phyloP scores from a whole-genome alignment of 2,329 filamentous ascomycete species.

The Xylogone sp. region DNA sequence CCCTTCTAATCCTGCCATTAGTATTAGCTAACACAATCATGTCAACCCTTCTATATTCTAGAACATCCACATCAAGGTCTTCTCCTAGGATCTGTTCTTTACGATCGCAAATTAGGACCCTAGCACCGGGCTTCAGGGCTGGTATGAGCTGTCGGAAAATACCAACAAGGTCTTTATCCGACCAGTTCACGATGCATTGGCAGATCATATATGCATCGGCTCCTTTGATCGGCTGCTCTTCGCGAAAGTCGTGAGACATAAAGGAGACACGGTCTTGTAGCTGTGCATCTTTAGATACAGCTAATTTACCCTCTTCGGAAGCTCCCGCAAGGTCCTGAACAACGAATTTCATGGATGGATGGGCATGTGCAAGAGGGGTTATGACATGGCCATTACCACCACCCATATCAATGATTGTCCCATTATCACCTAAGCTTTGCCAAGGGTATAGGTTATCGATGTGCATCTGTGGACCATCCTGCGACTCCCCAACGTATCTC shows the following conservation, averaged over 20 bases:
- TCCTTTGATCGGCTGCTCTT: constrained; percentile 32
- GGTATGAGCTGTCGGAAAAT: constrained; percentile 15
- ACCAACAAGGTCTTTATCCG: constrained; percentile 9
- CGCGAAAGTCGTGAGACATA: constrained; percentile 34
- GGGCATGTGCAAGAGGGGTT: constrained; percentile 18
- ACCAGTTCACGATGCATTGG: constrained; percentile 28
- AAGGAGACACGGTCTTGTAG: constrained; percentile 6
- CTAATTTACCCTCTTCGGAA: not conserved
- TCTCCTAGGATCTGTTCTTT: not conserved
- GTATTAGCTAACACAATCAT: constrained; percentile 29
- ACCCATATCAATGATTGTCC: constrained; percentile 23
- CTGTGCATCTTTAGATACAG: not conserved
- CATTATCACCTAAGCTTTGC: constrained; percentile 18
- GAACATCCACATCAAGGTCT: not conserved
- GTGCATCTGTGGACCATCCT: not conserved
- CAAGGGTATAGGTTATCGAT: constrained; percentile 13
- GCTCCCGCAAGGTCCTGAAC: constrained; percentile 17
- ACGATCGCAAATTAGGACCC: constrained; percentile 6
- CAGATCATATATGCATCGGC: constrained; percentile 30
- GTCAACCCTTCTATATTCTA: constrained; percentile 15
- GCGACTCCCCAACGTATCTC: not conserved
- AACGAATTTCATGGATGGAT: constrained; percentile 22
- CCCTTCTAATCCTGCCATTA: constrained; percentile 29
- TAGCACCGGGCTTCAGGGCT: constrained; percentile 16
- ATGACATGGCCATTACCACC: constrained; percentile 21